Base-by-base conservation (phyloP, 192 early-diverging fungal species). In the Linnemannia zychae region DNA sequence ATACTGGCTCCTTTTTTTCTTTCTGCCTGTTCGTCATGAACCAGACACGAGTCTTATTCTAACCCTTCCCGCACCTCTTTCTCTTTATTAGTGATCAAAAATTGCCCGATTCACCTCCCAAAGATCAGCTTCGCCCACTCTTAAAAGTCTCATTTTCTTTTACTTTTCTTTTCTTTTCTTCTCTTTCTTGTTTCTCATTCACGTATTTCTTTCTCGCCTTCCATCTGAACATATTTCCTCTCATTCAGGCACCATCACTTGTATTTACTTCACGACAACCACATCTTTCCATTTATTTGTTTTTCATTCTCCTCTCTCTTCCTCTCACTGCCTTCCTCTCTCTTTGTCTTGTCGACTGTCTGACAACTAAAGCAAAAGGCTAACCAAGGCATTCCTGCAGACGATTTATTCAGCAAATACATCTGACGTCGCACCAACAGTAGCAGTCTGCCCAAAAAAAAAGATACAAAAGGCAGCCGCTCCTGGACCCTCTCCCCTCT, bases 121-220 rank as follows among this genome's bases (percentile, higher is more conserved):
- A 31, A 60, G 57, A 60, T 31, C 57, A 63, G 57, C 57, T 63
- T 63, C 57, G 57, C 57, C 57, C 57, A 63, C 57, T 63, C 57
- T 63, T 63, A 63, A 63, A 63, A 7, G 7, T 20, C n/a, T 1
- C 24, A 5, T 33, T 69, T 38, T n/a, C 37, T 15, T 40, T 40
- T 11, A 1, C 34, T 36, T 69, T 20, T 40, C 33, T n/a, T 69
- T 40, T 12, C 34, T 24, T 11, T 68, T 37, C 33, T 22, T 68
- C 67, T 37, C 17, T 38, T 7, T 13, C 37, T 38, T 17, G 3
- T 33, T 34, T 34, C 24, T 37, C 36, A 0, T 22, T 67, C 34
- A n/a, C n/a, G n/a, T 5, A 34, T 36, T 38, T 68, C 16, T 22
- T 38, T 40, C 36, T 22, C 34, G 36, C 34, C 67, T 69, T 36